Percentiles rank a stretch among this genome's conserved stretches.
Evolutionary conservation across 352 stramenopile genomes (phyloP).

Genomic region (Pythium insidiosum): DNA sequence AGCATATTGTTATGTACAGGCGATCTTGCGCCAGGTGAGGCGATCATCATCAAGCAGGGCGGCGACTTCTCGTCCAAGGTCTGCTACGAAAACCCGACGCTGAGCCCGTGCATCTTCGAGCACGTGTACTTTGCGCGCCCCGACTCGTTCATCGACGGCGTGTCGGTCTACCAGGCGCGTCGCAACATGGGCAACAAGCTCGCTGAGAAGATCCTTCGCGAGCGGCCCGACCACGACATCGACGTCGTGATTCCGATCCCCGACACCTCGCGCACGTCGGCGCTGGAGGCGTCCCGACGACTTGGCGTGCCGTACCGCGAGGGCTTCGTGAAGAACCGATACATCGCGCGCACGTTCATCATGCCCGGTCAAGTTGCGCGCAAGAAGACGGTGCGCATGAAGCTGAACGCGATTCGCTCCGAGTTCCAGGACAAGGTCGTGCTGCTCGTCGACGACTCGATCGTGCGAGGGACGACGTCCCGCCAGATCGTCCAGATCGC

Average conservation of each 20-base stretch:
- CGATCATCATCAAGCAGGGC: slow-evolving; percentile 91
- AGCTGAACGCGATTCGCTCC: slow-evolving; percentile 95
- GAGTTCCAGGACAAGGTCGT: slow-evolving; percentile 94
- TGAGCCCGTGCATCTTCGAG: slow-evolving; percentile 99
- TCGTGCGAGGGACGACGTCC: slow-evolving; percentile 98
- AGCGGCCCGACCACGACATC: slow-evolving; percentile 90
- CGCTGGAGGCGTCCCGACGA: slow-evolving; percentile 86
- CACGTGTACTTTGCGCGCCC: slow-evolving; percentile 99
- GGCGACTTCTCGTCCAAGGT: slow-evolving; percentile 81
- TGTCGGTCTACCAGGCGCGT: slow-evolving; percentile 96
- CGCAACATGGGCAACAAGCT: slow-evolving; percentile 98
- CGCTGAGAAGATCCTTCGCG: slow-evolving; percentile 90
- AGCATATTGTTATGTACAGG: too few species aligned
- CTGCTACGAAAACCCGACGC: slow-evolving; percentile 57
- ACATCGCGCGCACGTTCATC: slow-evolving; percentile 99
- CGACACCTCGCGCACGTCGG: slow-evolving; percentile 95
- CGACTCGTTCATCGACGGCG: slow-evolving; percentile 98
- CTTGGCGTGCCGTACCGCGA: slow-evolving; percentile 93
- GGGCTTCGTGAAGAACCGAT: slow-evolving; percentile 99
- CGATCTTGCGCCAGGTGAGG: slow-evolving; percentile 95
- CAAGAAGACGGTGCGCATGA: slow-evolving; percentile 97
- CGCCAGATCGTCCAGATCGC: slow-evolving; percentile 98
- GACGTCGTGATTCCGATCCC: slow-evolving; percentile 99
- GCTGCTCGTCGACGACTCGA: slow-evolving; percentile 98
- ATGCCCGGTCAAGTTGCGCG: slow-evolving; percentile 96